These are phyloP conservation scores for Dictyostelium firmibasis DNA, from an alignment of 78 protist genomes.

Conservation along the genomic window DNA sequence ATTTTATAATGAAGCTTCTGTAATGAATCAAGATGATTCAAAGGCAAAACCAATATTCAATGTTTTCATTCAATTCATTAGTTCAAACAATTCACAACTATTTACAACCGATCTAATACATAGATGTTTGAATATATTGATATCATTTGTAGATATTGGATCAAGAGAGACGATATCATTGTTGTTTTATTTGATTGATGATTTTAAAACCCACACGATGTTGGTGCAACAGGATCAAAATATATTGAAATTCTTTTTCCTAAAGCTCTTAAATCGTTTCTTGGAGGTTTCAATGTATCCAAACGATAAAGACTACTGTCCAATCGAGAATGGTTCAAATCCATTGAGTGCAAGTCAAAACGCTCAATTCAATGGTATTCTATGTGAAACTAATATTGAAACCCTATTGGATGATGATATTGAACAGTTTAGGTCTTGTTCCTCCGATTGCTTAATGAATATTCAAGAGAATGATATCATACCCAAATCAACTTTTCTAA, in stretches of 20 bases:
- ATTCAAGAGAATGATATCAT: not conserved
- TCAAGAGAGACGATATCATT: not conserved
- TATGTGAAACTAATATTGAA: not conserved
- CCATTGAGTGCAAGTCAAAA: not conserved
- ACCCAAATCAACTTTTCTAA: not conserved
- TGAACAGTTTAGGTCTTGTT: not conserved
- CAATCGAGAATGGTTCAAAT: not conserved
- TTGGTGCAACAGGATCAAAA: not conserved
- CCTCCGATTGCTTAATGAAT: not conserved
- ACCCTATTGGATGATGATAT: constrained; percentile 4
- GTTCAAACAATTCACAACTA: not conserved
- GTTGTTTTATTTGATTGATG: constrained; percentile 41
- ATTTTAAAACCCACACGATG: constrained; percentile 26
- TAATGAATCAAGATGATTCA: not conserved
- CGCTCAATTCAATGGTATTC: not conserved
- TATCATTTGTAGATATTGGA: not conserved
- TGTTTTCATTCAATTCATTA: constrained; percentile 26
- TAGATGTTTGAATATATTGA: not conserved
- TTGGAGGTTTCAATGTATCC: constrained; percentile 10
- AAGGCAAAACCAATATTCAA: constrained; percentile 28
- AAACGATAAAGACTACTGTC: not conserved
- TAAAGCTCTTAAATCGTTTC: not conserved
- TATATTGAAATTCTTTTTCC: not conserved
- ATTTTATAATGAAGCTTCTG: not conserved
- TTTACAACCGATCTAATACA: not conserved